Base-by-base conservation (phyloP, 352 stramenopile species). In the Phytophthora agathidicida region DNA sequence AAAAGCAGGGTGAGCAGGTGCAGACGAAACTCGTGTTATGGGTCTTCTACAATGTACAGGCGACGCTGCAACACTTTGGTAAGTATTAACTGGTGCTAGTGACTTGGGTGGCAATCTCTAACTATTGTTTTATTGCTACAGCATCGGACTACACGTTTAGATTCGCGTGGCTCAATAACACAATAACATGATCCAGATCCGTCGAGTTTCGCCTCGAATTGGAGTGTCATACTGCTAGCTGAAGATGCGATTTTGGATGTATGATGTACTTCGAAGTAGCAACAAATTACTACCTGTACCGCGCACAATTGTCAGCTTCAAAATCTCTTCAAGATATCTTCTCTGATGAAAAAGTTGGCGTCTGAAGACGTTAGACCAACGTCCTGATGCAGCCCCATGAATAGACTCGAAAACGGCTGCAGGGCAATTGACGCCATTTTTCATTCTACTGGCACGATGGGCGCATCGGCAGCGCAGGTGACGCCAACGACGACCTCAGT, bases 21-120 rank as follows among this genome's bases (percentile, higher is more conserved):
- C 76, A 80, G 20, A 37, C 32, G 9, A 82, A 74, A 20, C 37
- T 86, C 10, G 22, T 74, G 11, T 54, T 76, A 19, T 82, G 75
- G 75, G 60, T 85, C 4, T 56, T 77, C 7, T 74, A 72, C 50
- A 64, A 66, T 8, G 44, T 77, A 8, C 69, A 77, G 26, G 48
- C 57, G 0, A 42, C 60, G 13, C 28, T 79, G 3, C 35, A 71
- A 1, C 71, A 84, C 24, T 71, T 66, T 27, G 65, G 71, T 75
- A 20, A 33, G 50, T n/a, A n/a, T n/a, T n/a, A n/a, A n/a, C n/a
- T n/a, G n/a, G n/a, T n/a, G n/a, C n/a, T n/a, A n/a, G n/a, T n/a
- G n/a, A n/a, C n/a, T n/a, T n/a, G n/a, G n/a, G n/a, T n/a, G n/a
- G n/a, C n/a, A 44, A 3, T 6, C 3, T 19, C 7, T 44, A 17